Evolutionary conservation across 148 eudicot species (phyloP).

Genomic region (Rhododendron ferrugineum): DNA sequence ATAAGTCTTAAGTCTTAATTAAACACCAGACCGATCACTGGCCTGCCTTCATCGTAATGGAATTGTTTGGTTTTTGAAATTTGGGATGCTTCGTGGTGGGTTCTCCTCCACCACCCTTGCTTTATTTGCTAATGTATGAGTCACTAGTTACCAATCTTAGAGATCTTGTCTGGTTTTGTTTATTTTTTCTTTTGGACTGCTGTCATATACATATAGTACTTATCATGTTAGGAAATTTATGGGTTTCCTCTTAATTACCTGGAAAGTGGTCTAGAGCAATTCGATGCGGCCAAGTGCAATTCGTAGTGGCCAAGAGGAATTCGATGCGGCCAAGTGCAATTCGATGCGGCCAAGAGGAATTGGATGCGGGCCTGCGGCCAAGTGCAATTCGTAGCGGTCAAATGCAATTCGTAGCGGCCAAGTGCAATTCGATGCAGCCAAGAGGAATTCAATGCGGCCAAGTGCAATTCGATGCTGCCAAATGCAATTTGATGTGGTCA

Average conservation of each 20-base stretch:
- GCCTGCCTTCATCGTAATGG: background rate
- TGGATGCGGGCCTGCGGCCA: too few relatives aligned
- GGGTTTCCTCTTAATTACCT: background rate
- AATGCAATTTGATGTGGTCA: too few relatives aligned
- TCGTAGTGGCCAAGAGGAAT: too few relatives aligned
- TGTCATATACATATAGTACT: background rate
- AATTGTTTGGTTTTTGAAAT: background rate
- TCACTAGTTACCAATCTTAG: background rate
- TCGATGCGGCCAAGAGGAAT: too few relatives aligned
- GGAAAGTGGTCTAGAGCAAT: background rate
- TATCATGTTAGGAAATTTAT: background rate
- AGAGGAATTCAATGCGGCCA: too few relatives aligned
- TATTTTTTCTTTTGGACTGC: background rate
- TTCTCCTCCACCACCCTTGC: background rate
- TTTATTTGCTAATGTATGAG: background rate
- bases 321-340: too few relatives aligned
- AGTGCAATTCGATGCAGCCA: too few relatives aligned
- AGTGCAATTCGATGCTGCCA: too few relatives aligned
- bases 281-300: too few relatives aligned
- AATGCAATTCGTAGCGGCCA: too few relatives aligned
- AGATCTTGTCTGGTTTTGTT: background rate
- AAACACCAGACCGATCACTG: background rate
- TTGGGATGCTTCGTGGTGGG: background rate
- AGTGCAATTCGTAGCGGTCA: too few relatives aligned
- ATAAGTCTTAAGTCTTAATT: background rate